Conservation (phyloP, 305 asterid species). For the Galium porrigens region DNA sequence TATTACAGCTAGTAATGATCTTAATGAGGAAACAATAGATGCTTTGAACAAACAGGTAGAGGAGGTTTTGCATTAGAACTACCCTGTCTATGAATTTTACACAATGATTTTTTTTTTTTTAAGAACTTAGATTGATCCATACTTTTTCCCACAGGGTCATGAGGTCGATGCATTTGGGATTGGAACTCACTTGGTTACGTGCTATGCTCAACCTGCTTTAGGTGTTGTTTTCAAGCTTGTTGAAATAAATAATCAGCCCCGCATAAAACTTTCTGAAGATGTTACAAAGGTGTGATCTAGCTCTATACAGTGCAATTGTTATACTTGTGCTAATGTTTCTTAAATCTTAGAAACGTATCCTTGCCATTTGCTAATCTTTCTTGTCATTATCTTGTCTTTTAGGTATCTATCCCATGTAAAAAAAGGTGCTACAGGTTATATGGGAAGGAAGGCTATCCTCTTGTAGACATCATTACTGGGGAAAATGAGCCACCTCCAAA, state of each 20-base stretch:
- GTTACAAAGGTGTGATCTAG: slow-evolving; percentile 65
- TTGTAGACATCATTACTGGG: slow-evolving; percentile 87
- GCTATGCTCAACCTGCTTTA: slow-evolving; percentile 93
- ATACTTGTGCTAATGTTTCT: slow-evolving; percentile 6
- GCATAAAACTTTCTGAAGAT: slow-evolving; percentile 94
- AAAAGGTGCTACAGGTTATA: slow-evolving; percentile 80
- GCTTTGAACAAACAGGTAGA: slow-evolving; percentile 90
- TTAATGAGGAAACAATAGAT: slow-evolving; percentile 95
- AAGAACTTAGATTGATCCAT: slow-evolving; percentile 2
- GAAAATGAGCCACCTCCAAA: slow-evolving; percentile 86
- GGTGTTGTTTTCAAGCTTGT: slow-evolving; percentile 96
- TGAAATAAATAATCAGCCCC: slow-evolving; percentile 90
- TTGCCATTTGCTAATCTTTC: not conserved
- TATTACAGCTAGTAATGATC: slow-evolving; percentile 96
- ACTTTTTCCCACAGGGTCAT: slow-evolving; percentile 52
- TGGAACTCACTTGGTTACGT: slow-evolving; percentile 93
- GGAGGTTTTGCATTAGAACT: slow-evolving; percentile 9
- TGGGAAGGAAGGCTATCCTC: slow-evolving; percentile 92
- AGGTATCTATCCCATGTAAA: slow-evolving; percentile 98
- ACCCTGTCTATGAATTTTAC: not conserved
- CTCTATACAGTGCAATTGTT: slow-evolving; percentile 11
- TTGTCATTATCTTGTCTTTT: slow-evolving; percentile 20
- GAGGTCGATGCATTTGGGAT: slow-evolving; percentile 90
- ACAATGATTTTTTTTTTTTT: too few species aligned
- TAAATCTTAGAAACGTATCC: slow-evolving; percentile 8